A percentile compares a stretch with the other conserved stretches of the same genome.
phyloP scores from a whole-genome alignment of 176 grass and related monocot genomes.

The Guadua angustifolia region DNA sequence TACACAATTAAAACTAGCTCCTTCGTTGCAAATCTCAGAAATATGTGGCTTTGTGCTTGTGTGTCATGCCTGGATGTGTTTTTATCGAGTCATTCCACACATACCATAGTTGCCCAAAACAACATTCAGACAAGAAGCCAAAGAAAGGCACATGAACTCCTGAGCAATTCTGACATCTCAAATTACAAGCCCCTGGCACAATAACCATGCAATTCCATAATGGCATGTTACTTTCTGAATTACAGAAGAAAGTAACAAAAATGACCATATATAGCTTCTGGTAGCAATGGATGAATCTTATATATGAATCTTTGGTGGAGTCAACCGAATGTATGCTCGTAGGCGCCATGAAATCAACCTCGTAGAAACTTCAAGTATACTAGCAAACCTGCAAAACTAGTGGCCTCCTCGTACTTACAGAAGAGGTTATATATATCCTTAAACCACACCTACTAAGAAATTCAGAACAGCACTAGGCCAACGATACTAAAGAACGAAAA shows the following conservation, averaged over 20 bases:
- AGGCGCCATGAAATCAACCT: neutral
- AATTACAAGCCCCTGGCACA: slow-evolving; percentile 41
- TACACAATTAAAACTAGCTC: neutral
- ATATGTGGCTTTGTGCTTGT: neutral
- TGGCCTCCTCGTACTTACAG: slow-evolving; percentile 39
- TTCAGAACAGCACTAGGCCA: no score
- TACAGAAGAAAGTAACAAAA: slow-evolving; percentile 47
- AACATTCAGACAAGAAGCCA: slow-evolving; percentile 3
- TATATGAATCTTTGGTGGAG: no score
- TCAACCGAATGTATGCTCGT: no score
- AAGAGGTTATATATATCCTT: neutral
- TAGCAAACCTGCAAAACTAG: slow-evolving; percentile 46
- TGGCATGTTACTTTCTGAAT: slow-evolving; percentile 45
- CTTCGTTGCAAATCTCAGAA: neutral
- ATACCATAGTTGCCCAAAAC: neutral
- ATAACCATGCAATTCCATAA: slow-evolving; percentile 39
- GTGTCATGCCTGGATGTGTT: neutral
- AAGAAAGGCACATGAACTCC: neutral
- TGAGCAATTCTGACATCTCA: slow-evolving; percentile 39
- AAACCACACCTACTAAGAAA: no score
- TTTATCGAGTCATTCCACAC: neutral
- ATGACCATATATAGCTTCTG: slow-evolving; percentile 42
- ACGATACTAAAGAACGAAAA: no score
- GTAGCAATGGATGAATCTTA: neutral
- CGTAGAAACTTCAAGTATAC: slow-evolving; percentile 43